Conservation (phyloP, 495 filamentous ascomycete species). For the Talaromyces thailandensis region DNA sequence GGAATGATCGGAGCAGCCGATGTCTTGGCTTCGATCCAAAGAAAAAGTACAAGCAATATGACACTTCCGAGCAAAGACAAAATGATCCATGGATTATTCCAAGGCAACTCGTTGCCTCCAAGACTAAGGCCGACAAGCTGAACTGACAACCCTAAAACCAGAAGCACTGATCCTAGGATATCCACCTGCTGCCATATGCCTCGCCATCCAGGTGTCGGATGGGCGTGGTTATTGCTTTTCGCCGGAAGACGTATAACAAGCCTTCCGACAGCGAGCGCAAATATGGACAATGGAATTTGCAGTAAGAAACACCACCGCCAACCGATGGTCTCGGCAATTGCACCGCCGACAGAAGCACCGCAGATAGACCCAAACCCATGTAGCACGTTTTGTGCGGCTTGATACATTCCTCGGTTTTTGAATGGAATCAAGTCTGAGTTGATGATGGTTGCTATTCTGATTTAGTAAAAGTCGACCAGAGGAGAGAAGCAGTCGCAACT, state of each 20-base stretch:
- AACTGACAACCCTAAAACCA: constrained; percentile 48
- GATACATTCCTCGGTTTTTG: constrained; percentile 54
- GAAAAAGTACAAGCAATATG: constrained; percentile 37
- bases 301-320: constrained; percentile 53
- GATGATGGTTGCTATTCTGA: constrained; percentile 45
- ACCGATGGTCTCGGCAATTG: constrained; percentile 54
- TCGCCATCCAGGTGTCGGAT: constrained; percentile 1
- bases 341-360: constrained; percentile 58
- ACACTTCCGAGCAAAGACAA: constrained; percentile 40
- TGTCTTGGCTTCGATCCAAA: constrained; percentile 47
- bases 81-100: constrained; percentile 49
- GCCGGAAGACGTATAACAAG: constrained; percentile 40
- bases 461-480: not conserved
- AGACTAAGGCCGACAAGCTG: constrained; percentile 53
- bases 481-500: constrained; percentile 6
- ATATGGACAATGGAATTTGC: constrained; percentile 41
- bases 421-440: constrained; percentile 61
- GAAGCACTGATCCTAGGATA: constrained; percentile 40
- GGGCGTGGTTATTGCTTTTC: not conserved
- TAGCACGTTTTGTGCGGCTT: constrained; percentile 52
- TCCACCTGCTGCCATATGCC: constrained; percentile 49
- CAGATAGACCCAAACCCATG: constrained; percentile 58
- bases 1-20: constrained; percentile 54
- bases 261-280: constrained; percentile 44
- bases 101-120: constrained; percentile 54